phyloP scores from a whole-genome alignment of 371 early-diverging fungal species.

The Mucor sp. region DNA sequence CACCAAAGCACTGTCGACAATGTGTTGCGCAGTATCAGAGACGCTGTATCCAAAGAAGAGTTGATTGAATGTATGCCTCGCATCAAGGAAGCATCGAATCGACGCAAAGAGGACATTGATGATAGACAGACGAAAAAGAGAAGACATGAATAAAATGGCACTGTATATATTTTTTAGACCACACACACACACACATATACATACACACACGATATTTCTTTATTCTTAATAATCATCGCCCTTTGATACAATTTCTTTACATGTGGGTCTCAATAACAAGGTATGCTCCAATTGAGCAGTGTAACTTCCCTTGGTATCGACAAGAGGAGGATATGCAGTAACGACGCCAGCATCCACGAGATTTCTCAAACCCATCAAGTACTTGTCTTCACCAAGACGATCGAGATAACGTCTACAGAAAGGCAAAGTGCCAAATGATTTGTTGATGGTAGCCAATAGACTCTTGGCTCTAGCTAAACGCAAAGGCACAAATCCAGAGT shows the following conservation, averaged over 20 bases:
- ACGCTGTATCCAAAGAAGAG: conserved; percentile 72
- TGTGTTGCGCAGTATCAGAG: conserved; percentile 76
- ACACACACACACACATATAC: not conserved
- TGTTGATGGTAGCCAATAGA: conserved; percentile 87
- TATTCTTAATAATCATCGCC: conserved; percentile 53
- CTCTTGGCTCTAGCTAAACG: conserved; percentile 86
- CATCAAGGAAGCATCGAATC: conserved; percentile 22
- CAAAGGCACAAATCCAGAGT: conserved; percentile 67
- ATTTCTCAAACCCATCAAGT: conserved; percentile 82
- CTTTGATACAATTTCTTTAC: conserved; percentile 77
- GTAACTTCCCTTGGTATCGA: conserved; percentile 89
- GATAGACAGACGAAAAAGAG: conserved; percentile 18
- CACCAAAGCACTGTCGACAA: conserved; percentile 70
- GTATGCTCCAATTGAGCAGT: conserved; percentile 99
- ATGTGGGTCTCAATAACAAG: conserved; percentile 84
- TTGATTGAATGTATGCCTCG: conserved; percentile 25
- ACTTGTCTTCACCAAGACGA: conserved; percentile 87
- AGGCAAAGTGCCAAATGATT: conserved; percentile 96
- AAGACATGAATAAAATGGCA: conserved; percentile 9
- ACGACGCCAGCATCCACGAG: conserved; percentile 90
- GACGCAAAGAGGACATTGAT: conserved; percentile 18
- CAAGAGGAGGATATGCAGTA: conserved; percentile 93
- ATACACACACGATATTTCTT: not conserved
- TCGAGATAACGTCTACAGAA: conserved; percentile 99
- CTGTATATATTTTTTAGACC: not conserved